Base-by-base conservation (phyloP, 306 rosid genomes). In the Albizia julibrissin region DNA sequence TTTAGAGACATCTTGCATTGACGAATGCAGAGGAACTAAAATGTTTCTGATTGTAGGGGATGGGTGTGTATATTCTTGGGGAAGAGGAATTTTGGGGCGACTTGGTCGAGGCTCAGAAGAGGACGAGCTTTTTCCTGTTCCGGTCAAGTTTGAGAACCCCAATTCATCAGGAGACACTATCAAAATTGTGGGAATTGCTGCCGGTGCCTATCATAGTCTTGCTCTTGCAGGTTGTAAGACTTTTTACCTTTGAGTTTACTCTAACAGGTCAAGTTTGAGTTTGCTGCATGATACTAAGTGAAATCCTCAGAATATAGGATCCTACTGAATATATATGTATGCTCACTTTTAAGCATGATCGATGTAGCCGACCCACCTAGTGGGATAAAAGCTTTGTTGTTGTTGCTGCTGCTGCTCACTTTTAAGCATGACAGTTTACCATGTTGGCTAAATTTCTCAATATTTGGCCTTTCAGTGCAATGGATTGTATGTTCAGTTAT, bases 141-240 rank as follows among this genome's bases (percentile, higher is more conserved):
- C 79, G 56, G 82, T 95, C 68, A 90, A 87, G 24, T 89, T 95
- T 77, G 82, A 44, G 49, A 75, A 42, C 75, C 85, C 88, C 13
- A 77, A 61, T 59, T 56, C 64, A 64, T n/a, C 80, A 24, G 69
- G 37, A 52, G 82, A 85, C 67, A 52, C 62, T 29, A 49, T 81
- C 88, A 89, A 82, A 65, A 72, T 93, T 10, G 91, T 90, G 16
- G 95, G 89, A 22, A 85, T 93, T 72, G 91, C 99, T 76, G 93
- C 97, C 76, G 99, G 98, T 82, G 89, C 98, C 86, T 95, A 95
- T 92, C 99, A 93, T 50, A 86, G 87, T 92, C 89, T 95, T 76
- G 99, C 97, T 85, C 92, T 93, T 39, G 84, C 95, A 83, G 97
- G 99, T 95, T 79, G 39, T 58, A 34, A 52, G 56, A 50, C 26